These are phyloP conservation scores for Gloeopeniophorella convolvens DNA, from an alignment of 768 basidiomycete genomes.

Conservation along the genomic window DNA sequence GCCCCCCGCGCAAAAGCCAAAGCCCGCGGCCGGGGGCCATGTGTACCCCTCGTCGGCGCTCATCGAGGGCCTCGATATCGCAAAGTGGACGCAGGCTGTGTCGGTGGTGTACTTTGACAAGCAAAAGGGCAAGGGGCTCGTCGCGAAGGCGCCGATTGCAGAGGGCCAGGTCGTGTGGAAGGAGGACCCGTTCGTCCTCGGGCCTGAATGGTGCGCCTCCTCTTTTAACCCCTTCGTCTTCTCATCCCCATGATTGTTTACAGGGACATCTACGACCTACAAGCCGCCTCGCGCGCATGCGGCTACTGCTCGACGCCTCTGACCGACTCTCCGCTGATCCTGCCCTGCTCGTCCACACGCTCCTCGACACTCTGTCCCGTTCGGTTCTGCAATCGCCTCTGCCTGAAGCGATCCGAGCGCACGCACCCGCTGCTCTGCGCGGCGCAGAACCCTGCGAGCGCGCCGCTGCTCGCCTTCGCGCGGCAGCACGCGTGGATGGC, in stretches of 20 bases:
- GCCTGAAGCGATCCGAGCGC: slow-evolving; percentile 55
- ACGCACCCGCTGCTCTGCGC: slow-evolving; percentile 71
- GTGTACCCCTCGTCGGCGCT: slow-evolving; percentile 52
- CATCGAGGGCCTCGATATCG: slow-evolving; percentile 55
- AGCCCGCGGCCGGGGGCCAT: slow-evolving; percentile 18
- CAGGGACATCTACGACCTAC: slow-evolving; percentile 77
- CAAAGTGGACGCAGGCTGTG: slow-evolving; percentile 56
- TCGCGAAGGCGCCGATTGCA: slow-evolving; percentile 59
- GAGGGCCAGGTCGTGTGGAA: slow-evolving; percentile 78
- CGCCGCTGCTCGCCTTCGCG: slow-evolving; percentile 54
- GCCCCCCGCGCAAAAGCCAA: slow-evolving; percentile 5
- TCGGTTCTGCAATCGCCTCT: slow-evolving; percentile 77
- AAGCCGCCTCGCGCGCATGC: slow-evolving; percentile 55
- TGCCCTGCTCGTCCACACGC: slow-evolving; percentile 46
- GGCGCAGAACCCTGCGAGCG: slow-evolving; percentile 62
- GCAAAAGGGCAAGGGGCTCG: slow-evolving; percentile 76
- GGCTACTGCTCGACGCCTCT: slow-evolving; percentile 68
- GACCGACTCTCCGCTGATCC: slow-evolving; percentile 35
- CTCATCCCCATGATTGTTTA: not conserved
- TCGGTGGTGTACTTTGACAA: slow-evolving; percentile 61
- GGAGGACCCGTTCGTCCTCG: slow-evolving; percentile 74
- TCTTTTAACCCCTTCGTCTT: not conserved
- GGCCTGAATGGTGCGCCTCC: slow-evolving; percentile 66
- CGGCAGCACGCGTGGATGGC: slow-evolving; percentile 65
- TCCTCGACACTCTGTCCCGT: slow-evolving; percentile 44